phyloP scores from a whole-genome alignment of 495 filamentous ascomycete genomes.

The Hypoxylon fuscum region DNA sequence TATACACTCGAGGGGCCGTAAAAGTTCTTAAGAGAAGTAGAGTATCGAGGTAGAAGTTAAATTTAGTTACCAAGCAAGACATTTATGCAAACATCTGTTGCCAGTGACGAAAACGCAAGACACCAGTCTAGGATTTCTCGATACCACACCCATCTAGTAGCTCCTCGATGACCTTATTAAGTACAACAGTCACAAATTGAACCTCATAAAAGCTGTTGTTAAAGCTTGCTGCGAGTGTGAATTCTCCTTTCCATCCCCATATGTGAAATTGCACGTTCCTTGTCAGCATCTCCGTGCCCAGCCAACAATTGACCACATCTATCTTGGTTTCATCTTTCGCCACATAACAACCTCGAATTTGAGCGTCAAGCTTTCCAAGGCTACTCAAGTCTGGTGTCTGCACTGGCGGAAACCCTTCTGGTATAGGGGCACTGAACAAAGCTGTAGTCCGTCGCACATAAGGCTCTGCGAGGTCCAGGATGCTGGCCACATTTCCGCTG shows the following conservation, averaged over 20 bases:
- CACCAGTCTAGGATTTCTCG: no score
- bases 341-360: slow-evolving; percentile 17
- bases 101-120: no score
- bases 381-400: slow-evolving; percentile 41
- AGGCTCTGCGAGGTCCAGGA: slow-evolving; percentile 19
- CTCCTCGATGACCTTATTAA: slow-evolving; percentile 21
- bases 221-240: slow-evolving; percentile 30
- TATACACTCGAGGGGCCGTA: no score
- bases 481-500: neutral
- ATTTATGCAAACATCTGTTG: no score
- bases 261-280: slow-evolving; percentile 29
- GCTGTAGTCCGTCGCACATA: slow-evolving; percentile 19
- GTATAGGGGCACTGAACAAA: slow-evolving; percentile 14
- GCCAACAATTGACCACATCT: slow-evolving; percentile 38
- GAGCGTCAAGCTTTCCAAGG: slow-evolving; percentile 34
- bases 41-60: no score
- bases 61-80: no score
- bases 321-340: slow-evolving; percentile 3
- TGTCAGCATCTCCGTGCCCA: slow-evolving; percentile 35
- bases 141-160: neutral
- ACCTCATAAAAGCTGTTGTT: slow-evolving; percentile 44
- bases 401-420: slow-evolving; percentile 9
- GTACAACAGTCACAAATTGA: slow-evolving; percentile 26
- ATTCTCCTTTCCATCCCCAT: slow-evolving; percentile 35
- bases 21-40: no score